Evolutionary conservation across 768 basidiomycete species (phyloP), one percentile per base, ranked within the genome.

Genomic region (Termitomyces sp.): DNA sequence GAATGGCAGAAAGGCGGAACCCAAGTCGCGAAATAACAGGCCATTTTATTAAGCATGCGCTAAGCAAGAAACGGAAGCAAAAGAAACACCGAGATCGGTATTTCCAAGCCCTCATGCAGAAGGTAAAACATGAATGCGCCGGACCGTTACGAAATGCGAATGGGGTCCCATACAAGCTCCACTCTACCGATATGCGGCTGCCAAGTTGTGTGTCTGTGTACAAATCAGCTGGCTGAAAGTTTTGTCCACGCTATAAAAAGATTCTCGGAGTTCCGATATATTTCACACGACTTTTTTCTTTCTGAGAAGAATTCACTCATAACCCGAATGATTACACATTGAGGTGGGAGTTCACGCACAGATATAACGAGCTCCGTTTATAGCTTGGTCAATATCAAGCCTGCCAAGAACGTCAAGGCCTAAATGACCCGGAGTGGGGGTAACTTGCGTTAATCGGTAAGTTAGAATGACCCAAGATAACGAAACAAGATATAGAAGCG

Each of bases 181-280:
- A 39, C 26, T 39, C 18, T 16, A 39, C 51, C 26, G 51, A 28
- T 52, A 22, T 45, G 41, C 3, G 22, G 49, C 37, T 54, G 59
- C 51, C 55, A 52, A 57, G 51, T 34, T n/a, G 16, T 49, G 16
- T 49, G 45, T 13, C 24, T 29, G 18, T 24, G 59, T 12, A 57
- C 55, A 45, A 42, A 55, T 51, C 34, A 29, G 56, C 34, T 18
- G 20, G 33, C 46, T 24, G 28, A 22, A 52, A 16, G 15, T 31
- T 39, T 29, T 42, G 28, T 55, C 45, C 56, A 51, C 39, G 51
- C 37, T 37, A 37, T 10, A 28, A 39, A 54, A 24, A 37, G 24
- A 34, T 48, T 54, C 42, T 58, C 54, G 60, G 55, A 53, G 51
- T 51, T 47, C 59, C 56, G 57, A 45, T 31, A 24, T 46, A 47